A percentile compares a stretch with the other conserved stretches of the same genome.
Evolutionary conservation across 2,329 filamentous ascomycete species (phyloP).

Genomic region (Plenodomus biglobosus): DNA sequence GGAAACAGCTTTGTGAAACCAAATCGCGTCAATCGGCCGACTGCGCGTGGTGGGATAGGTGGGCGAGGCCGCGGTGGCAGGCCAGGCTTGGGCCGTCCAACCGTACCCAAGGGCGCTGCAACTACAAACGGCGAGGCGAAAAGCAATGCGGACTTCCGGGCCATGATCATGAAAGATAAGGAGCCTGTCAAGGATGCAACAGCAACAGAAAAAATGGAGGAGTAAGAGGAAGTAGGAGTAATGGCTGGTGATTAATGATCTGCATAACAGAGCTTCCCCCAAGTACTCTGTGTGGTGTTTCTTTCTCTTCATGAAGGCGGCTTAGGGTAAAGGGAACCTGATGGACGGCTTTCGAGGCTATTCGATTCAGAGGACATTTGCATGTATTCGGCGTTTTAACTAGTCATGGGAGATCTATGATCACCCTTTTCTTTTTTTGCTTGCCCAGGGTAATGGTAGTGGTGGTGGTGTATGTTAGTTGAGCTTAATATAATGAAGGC

Average conservation of each 20-base stretch:
- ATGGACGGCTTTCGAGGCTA: not conserved
- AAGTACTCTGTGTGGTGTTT: constrained; percentile 14
- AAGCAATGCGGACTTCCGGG: constrained; percentile 61
- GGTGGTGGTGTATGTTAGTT: not conserved
- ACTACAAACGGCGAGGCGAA: constrained; percentile 42
- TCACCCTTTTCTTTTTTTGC: not conserved
- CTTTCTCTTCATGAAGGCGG: not conserved
- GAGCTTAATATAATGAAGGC: not conserved
- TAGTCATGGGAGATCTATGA: not conserved
- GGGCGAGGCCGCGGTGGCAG: constrained; percentile 30
- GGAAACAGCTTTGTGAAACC: constrained; percentile 36
- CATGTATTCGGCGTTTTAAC: not conserved
- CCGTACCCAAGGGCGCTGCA: constrained; percentile 17
- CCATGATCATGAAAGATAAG: constrained; percentile 50
- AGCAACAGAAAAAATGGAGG: constrained; percentile 27
- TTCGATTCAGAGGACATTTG: not conserved
- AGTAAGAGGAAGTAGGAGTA: constrained; percentile 24
- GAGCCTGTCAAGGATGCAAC: constrained; percentile 20
- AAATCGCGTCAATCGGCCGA: constrained; percentile 30
- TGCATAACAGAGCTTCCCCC: constrained; percentile 12
- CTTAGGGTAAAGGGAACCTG: not conserved
- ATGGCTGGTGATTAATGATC: constrained; percentile 15
- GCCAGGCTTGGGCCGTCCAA: constrained; percentile 34
- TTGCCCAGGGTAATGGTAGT: too few species aligned
- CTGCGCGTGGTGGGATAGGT: constrained; percentile 21